These are phyloP conservation scores for Auricularia auricula-judae DNA, from an alignment of 768 basidiomycete genomes.

Conservation along the genomic window DNA sequence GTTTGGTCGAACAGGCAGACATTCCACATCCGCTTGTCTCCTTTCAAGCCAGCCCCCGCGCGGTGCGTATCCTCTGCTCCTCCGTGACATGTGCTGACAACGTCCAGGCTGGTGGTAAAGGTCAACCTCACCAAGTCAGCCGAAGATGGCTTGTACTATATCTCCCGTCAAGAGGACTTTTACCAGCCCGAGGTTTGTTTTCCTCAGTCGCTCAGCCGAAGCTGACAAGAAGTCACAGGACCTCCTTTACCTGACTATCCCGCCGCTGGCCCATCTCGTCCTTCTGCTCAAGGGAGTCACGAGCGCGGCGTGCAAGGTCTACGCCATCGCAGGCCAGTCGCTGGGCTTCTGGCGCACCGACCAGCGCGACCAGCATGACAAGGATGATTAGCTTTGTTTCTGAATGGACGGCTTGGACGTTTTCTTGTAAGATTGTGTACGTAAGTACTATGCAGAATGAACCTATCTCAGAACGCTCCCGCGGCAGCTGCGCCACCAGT, in stretches of 20 bases:
- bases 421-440: too few species aligned
- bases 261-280: conserved; percentile 29
- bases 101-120: conserved; percentile 34
- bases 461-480: too few species aligned
- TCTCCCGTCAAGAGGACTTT: conserved; percentile 47
- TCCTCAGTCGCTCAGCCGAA: background rate
- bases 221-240: conserved; percentile 24
- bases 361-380: background rate
- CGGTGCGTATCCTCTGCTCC: conserved; percentile 36
- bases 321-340: background rate
- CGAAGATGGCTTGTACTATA: conserved; percentile 29
- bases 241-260: conserved; percentile 31
- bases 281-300: conserved; percentile 9
- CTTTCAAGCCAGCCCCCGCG: conserved; percentile 32
- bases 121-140: conserved; percentile 34
- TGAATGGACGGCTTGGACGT: too few species aligned
- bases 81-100: background rate
- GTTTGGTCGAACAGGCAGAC: conserved; percentile 20
- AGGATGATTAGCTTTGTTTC: background rate
- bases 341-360: conserved; percentile 1
- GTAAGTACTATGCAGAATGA: too few species aligned
- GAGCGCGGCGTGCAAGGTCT: background rate
- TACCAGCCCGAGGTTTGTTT: conserved; percentile 39
- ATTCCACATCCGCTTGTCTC: conserved; percentile 41
- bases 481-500: too few species aligned